phyloP scores from a whole-genome alignment of 768 basidiomycete genomes.

The Paxillus ammoniavirescens region DNA sequence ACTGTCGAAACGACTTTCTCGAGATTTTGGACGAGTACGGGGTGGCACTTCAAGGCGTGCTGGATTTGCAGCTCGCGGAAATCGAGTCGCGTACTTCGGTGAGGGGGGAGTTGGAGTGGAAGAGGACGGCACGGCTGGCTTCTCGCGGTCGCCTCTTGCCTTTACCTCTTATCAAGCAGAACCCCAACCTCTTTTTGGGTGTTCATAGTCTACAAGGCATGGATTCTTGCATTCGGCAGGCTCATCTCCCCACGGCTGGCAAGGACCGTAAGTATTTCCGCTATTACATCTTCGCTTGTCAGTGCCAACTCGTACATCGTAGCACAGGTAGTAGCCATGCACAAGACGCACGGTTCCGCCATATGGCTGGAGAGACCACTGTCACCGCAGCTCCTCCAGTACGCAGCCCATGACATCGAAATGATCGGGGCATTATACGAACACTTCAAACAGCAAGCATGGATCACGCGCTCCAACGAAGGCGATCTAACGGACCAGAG shows the following conservation, averaged over 20 bases:
- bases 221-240: slow-evolving; percentile 31
- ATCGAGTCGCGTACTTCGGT: slow-evolving; percentile 27
- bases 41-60: slow-evolving; percentile 29
- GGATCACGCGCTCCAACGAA: slow-evolving; percentile 21
- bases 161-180: slow-evolving; percentile 19
- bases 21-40: slow-evolving; percentile 32
- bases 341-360: slow-evolving; percentile 26
- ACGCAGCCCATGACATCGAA: slow-evolving; percentile 43
- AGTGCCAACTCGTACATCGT: neutral
- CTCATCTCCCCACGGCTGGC: slow-evolving; percentile 20
- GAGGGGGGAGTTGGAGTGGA: slow-evolving; percentile 26
- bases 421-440: slow-evolving; percentile 37
- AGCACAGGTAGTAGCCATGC: slow-evolving; percentile 39
- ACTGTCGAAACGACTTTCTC: slow-evolving; percentile 40
- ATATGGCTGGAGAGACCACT: slow-evolving; percentile 40
- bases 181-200: slow-evolving; percentile 24
- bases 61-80: slow-evolving; percentile 44
- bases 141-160: slow-evolving; percentile 24
- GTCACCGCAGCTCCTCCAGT: slow-evolving; percentile 33
- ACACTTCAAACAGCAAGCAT: slow-evolving; percentile 27
- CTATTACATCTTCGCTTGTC: neutral
- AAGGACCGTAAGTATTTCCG: slow-evolving; percentile 32
- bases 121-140: slow-evolving; percentile 27
- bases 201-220: slow-evolving; percentile 37
- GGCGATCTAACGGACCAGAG: slow-evolving; percentile 20